Base-by-base conservation (phyloP, 1,139 yeast species). In the Candida sp. region DNA sequence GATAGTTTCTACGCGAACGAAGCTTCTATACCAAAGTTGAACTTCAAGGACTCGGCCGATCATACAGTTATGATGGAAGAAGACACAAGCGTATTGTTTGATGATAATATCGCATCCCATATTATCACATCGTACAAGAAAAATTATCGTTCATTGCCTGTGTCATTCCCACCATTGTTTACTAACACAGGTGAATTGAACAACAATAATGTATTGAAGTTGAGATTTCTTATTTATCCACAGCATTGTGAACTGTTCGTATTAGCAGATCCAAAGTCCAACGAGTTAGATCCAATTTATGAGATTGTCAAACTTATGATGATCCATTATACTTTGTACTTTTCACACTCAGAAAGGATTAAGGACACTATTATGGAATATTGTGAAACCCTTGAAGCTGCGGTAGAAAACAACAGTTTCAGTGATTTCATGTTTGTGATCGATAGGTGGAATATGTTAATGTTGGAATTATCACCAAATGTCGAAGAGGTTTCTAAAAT, bases 251-350 rank as follows among this genome's bases (percentile, higher is more conserved):
- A 73, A 49, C 65, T 64, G 55, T 73, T 64, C 46, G 46, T 72
- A 11, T 57, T 73, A 38, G 77, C 74, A 1, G 66, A 58, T 8
- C 80, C 82, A 3, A 77, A 76, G 48, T 66, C 71, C 41, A 77
- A 78, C 43, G 87, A 81, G 49, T 70, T 84, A 46, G 83, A 87
- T 54, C 93, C 96, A 4, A 68, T 86, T 49, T 75, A 73, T 39
- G 97, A 90, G 56, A 75, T 89, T 40, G 87, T 85, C 21, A 78
- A 67, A 49, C 50, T 73, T 6, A 66, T 73, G 45, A 73, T 70
- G 60, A 66, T 73, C 22, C 77, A 73, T 48, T 70, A 58, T 44
- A 62, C 72, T 3, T 55, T 73, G 15, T 73, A 68, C 50, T 73
- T 73, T 47, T 66, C 57, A 52, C 80, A 59, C 58, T 75, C 63